phyloP scores from a whole-genome alignment of 495 filamentous ascomycete species.

The Trichoderma parareesei region DNA sequence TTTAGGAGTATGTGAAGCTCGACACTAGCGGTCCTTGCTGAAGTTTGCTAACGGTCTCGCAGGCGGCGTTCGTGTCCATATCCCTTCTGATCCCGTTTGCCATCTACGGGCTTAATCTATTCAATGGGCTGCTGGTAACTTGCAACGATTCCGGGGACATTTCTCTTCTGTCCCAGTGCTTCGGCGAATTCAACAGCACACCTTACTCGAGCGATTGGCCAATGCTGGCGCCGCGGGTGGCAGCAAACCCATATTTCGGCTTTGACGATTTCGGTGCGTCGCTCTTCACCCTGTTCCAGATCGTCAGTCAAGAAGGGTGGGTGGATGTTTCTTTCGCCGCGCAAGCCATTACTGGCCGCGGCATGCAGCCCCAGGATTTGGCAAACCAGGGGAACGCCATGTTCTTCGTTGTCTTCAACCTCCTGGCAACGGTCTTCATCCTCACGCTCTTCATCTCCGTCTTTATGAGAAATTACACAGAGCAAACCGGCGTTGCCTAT shows the following conservation, averaged over 20 bases:
- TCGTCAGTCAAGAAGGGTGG: slow-evolving; percentile 98
- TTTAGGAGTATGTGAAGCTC: slow-evolving; percentile 39
- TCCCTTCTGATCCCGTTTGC: slow-evolving; percentile 94
- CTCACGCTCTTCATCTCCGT: slow-evolving; percentile 97
- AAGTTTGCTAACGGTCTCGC: slow-evolving; percentile 12
- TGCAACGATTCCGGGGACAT: slow-evolving; percentile 69
- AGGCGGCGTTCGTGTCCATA: slow-evolving; percentile 86
- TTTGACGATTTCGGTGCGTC: slow-evolving; percentile 93
- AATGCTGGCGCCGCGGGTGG: slow-evolving; percentile 72
- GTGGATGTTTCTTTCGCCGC: slow-evolving; percentile 78
- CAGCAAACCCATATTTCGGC: slow-evolving; percentile 73
- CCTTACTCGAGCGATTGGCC: slow-evolving; percentile 70
- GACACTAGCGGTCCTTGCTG: slow-evolving; percentile 14
- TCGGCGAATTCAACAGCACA: slow-evolving; percentile 67
- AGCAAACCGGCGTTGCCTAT: slow-evolving; percentile 96
- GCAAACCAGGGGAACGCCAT: slow-evolving; percentile 75
- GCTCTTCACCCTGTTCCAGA: slow-evolving; percentile 95
- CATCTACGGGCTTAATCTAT: slow-evolving; percentile 89
- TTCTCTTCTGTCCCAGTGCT: slow-evolving; percentile 60
- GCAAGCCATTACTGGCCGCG: slow-evolving; percentile 72
- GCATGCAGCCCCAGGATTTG: slow-evolving; percentile 57
- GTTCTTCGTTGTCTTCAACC: slow-evolving; percentile 95
- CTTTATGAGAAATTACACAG: slow-evolving; percentile 99
- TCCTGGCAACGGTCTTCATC: slow-evolving; percentile 94
- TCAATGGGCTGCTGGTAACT: slow-evolving; percentile 66